These are phyloP conservation scores for Tolypocladium endophyticum DNA, from an alignment of 2,329 filamentous ascomycete species.

Conservation along the genomic window DNA sequence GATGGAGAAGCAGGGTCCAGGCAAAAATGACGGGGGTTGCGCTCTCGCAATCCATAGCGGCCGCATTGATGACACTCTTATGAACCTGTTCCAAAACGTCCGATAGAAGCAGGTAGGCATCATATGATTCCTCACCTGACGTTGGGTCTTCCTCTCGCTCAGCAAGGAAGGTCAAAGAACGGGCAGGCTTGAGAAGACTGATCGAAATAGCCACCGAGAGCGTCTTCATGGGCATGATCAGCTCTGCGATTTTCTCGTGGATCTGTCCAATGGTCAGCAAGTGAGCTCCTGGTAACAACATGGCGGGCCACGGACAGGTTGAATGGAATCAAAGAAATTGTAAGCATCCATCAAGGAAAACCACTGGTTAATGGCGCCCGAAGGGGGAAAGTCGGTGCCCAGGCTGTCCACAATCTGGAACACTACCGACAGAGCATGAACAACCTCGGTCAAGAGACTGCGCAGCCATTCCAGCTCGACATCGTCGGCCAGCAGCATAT, in stretches of 20 bases:
- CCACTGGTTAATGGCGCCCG: conserved; percentile 56
- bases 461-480: conserved; percentile 49
- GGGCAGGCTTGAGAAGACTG: conserved; percentile 56
- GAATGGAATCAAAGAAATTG: conserved; percentile 58
- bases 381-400: conserved; percentile 42
- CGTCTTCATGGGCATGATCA: conserved; percentile 56
- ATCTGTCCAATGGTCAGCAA: conserved; percentile 16
- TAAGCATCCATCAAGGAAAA: conserved; percentile 60
- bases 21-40: conserved; percentile 67
- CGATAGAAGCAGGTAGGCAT: conserved; percentile 58
- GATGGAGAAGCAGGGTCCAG: conserved; percentile 69
- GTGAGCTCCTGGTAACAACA: not conserved
- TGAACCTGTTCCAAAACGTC: conserved; percentile 65
- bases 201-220: conserved; percentile 62
- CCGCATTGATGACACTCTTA: conserved; percentile 53
- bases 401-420: conserved; percentile 60
- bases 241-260: conserved; percentile 31
- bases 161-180: conserved; percentile 35
- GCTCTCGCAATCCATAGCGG: conserved; percentile 43
- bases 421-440: conserved; percentile 63
- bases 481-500: conserved; percentile 38
- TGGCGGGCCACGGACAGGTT: conserved; percentile 17
- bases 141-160: conserved; percentile 26
- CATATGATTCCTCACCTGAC: conserved; percentile 25
- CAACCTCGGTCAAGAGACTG: conserved; percentile 56